Conservation (phyloP, 768 basidiomycete species). For the Gymnopilus dilepis region DNA sequence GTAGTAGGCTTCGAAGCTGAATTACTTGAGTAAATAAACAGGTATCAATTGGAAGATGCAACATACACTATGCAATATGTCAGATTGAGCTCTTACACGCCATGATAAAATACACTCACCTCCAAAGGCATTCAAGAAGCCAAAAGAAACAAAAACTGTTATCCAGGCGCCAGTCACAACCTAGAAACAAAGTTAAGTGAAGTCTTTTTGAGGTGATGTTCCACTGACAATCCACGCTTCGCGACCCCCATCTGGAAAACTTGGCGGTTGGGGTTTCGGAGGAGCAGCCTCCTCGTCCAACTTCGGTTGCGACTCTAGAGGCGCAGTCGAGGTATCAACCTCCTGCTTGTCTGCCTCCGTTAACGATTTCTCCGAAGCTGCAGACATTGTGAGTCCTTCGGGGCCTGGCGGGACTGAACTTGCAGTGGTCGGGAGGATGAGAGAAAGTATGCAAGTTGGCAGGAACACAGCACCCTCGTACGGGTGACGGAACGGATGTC, state of each 20-base stretch:
- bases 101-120: slow-evolving; percentile 11
- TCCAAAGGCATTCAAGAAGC: slow-evolving; percentile 25
- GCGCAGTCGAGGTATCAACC: too few species aligned
- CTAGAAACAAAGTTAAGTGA: not conserved
- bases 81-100: too few species aligned
- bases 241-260: slow-evolving; percentile 23
- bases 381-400: too few species aligned
- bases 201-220: not conserved
- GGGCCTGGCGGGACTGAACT: too few species aligned
- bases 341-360: too few species aligned
- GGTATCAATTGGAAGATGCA: too few species aligned
- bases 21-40: not conserved
- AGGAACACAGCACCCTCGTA: too few species aligned
- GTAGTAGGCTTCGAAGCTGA: slow-evolving; percentile 31
- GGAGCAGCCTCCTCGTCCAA: not conserved
- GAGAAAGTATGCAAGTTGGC: too few species aligned
- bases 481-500: too few species aligned
- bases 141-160: slow-evolving; percentile 24
- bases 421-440: too few species aligned
- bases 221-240: slow-evolving; percentile 24
- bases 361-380: too few species aligned
- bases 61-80: too few species aligned
- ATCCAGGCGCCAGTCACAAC: slow-evolving; percentile 21
- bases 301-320: not conserved
- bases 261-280: not conserved